Base-by-base conservation (phyloP, 306 rosid genomes). In the Rosa multiflora region DNA sequence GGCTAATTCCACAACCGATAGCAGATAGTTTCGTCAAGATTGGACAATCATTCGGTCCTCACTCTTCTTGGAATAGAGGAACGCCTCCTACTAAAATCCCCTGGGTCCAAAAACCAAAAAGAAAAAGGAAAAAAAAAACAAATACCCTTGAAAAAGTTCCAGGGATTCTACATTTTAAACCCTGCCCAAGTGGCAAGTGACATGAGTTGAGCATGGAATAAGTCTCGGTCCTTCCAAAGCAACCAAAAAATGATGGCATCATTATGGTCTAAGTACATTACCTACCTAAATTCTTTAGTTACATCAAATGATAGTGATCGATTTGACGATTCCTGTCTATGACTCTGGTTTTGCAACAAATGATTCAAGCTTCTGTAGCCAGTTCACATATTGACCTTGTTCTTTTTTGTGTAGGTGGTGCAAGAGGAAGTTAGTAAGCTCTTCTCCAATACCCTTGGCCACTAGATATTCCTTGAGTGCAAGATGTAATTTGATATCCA, bases 351-450 rank as follows among this genome's bases (percentile, higher is more conserved):
- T 69, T 17, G 83, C 73, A 35, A 86, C 56, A 39, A 74, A 86
- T 44, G 84, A 90, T 70, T 89, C 88, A 29, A 88, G 88, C 59
- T 73, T 83, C 78, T 85, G 82, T 74, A 92, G 82, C 99, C 99
- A 94, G 75, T 91, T 87, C 74, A 88, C 76, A 42, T 94, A 94
- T 44, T 91, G 97, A 52, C 73, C 83, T 67, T 91, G 93, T 87
- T 92, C 97, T 76, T 87, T 89, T 73, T 71, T 85, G 79, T 88
- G 93, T 10, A 89, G 83, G 83, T 89, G 86, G 83, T 76, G 85
- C 58, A 89, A 82, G 80, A 94, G 93, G 82, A 91, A 92, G 78
- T 81, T 86, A 43, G 87, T 91, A 35, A 94, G 84, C 83, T 67
- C 82, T 76, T 78, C 85, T 44, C 88, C 89, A 70, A 94, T 79